phyloP scores from a whole-genome alignment of 1,284 basidiomycete species.

The Neolentinus lepideus region DNA sequence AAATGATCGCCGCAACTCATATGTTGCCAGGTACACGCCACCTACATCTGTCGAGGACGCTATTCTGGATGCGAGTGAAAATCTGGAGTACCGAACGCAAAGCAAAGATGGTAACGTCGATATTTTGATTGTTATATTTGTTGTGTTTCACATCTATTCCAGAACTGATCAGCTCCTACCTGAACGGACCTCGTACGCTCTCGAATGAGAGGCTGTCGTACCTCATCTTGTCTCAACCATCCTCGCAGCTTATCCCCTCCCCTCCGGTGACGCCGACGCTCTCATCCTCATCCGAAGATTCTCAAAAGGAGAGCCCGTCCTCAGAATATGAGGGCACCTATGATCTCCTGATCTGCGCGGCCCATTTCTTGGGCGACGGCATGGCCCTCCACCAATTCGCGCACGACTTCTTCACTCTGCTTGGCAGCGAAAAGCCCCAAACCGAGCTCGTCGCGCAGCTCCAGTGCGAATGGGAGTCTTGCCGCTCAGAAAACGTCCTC shows the following conservation, averaged over 20 bases:
- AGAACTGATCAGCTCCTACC: slow-evolving; percentile 61
- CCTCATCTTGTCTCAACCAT: slow-evolving; percentile 49
- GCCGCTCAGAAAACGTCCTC: slow-evolving; percentile 28
- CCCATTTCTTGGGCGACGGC: slow-evolving; percentile 73
- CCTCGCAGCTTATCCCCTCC: slow-evolving; percentile 18
- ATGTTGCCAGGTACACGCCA: slow-evolving; percentile 37
- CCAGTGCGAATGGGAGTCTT: slow-evolving; percentile 37
- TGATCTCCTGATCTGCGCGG: slow-evolving; percentile 59
- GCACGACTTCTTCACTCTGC: slow-evolving; percentile 62
- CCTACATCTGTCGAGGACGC: slow-evolving; percentile 39
- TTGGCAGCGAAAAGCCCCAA: slow-evolving; percentile 34
- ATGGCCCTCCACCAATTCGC: slow-evolving; percentile 73
- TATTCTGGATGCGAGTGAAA: slow-evolving; percentile 37
- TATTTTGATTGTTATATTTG: slow-evolving; percentile 1
- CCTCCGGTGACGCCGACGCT: slow-evolving; percentile 29
- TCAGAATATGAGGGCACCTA: slow-evolving; percentile 21
- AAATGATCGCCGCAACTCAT: slow-evolving; percentile 3
- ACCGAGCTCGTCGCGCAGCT: slow-evolving; percentile 36
- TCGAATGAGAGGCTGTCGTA: slow-evolving; percentile 65
- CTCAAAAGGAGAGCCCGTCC: slow-evolving; percentile 5
- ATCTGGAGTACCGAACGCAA: slow-evolving; percentile 42
- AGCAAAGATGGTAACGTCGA: slow-evolving; percentile 42
- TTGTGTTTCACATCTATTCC: slow-evolving; percentile 5
- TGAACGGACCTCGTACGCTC: slow-evolving; percentile 70
- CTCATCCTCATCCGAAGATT: slow-evolving; percentile 1